These are phyloP conservation scores for Russula earlei DNA, from an alignment of 768 basidiomycete species.

Conservation along the genomic window DNA sequence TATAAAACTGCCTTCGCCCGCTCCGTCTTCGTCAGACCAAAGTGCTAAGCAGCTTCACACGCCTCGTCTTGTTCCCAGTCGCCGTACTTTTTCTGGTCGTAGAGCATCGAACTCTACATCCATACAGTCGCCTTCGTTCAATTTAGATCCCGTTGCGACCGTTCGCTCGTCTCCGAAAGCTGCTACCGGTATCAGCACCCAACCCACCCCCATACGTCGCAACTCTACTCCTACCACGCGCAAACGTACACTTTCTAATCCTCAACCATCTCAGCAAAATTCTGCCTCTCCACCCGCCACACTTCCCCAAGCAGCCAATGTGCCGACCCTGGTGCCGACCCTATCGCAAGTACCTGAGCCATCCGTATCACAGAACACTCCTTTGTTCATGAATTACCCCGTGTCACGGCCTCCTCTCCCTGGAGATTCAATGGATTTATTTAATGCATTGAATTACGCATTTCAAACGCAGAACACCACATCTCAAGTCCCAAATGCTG, in stretches of 20 bases:
- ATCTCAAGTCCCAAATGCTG: conserved; percentile 2
- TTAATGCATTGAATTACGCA: conserved; percentile 7
- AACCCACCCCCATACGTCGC: neutral
- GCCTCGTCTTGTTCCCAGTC: neutral
- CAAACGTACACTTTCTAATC: neutral
- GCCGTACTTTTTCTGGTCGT: neutral
- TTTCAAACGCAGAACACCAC: conserved; percentile 10
- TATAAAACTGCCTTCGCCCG: neutral
- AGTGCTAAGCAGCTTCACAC: neutral
- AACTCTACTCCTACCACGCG: neutral
- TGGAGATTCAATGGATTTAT: neutral
- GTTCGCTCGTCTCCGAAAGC: neutral
- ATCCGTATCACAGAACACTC: neutral
- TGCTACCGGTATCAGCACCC: neutral
- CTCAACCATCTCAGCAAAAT: neutral
- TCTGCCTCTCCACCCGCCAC: neutral
- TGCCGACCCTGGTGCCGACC: neutral
- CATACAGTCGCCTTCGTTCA: neutral
- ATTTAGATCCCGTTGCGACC: neutral
- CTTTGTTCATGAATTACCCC: neutral
- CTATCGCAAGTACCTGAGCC: neutral
- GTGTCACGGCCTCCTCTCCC: neutral
- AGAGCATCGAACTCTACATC: neutral
- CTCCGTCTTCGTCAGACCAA: neutral
- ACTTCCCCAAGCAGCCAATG: neutral